A percentile compares a stretch with the other conserved stretches of the same genome.
Conservation (phyloP, 1,284 basidiomycete genomes). For the Lentinula novae-zelandiae region DNA sequence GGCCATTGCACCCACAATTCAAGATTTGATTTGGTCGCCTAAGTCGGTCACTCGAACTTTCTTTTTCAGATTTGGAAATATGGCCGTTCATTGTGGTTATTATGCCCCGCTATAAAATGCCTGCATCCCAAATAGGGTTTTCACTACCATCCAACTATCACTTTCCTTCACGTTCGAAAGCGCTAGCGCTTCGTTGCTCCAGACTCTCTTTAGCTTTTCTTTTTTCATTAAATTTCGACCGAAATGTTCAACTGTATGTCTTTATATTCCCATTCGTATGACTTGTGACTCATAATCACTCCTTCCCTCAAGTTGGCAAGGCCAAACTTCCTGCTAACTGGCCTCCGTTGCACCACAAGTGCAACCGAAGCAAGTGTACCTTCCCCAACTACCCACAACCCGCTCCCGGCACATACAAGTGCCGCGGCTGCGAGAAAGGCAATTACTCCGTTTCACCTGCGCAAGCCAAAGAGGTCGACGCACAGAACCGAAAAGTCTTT, state of each 20-base stretch:
- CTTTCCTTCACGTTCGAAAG: background rate
- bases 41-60: background rate
- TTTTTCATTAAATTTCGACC: background rate
- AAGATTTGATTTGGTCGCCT: background rate
- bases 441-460: slow-evolving; percentile 26
- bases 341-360: slow-evolving; percentile 38
- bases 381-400: slow-evolving; percentile 34
- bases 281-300: background rate
- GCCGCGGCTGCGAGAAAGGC: slow-evolving; percentile 33
- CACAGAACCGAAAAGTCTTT: background rate
- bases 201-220: background rate
- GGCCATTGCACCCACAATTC: background rate
- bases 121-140: no score
- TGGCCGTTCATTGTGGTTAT: background rate
- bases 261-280: background rate
- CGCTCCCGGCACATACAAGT: slow-evolving; percentile 30
- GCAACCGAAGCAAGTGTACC: slow-evolving; percentile 27
- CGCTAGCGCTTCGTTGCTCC: background rate
- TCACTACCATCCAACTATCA: background rate
- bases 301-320: slow-evolving; percentile 22
- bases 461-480: background rate
- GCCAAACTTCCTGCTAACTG: slow-evolving; percentile 27
- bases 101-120: background rate
- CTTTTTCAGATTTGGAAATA: no score
- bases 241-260: background rate